Evolutionary conservation across 2,329 filamentous ascomycete genomes (phyloP), one percentile per base, ranked within the genome.

Genomic region (Arachnomyces sp.): DNA sequence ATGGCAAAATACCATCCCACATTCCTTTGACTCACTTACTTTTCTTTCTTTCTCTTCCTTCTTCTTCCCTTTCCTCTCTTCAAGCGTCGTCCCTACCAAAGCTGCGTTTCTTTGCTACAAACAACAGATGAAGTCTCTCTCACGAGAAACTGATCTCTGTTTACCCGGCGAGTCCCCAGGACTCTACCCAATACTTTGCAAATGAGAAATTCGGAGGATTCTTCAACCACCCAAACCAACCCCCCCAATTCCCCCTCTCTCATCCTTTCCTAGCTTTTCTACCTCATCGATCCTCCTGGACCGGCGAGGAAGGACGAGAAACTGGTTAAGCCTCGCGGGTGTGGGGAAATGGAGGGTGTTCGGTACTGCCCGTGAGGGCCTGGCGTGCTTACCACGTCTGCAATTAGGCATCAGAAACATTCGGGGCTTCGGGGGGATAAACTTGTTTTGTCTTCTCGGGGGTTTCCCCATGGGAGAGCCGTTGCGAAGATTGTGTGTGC

Each of bases 191-290:
- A 11, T 30, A 39, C 44, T 48, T 65, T 69, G 85, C 86, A 89
- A 87, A 87, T 89, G 85, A 87, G 85, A 92, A 92, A 92, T 90
- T 92, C 85, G 85, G 86, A 92, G 86, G 84, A 92, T 81, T 89
- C 84, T 89, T 86, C 84, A 87, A 63, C 58, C 46, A 47, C 42
- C 40, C 45, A 51, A 49, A 44, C 63, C 68, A 60, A 63, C 65
- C 66, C 60, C 59, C 63, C 57, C 59, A 36, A 16, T 41, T 16
- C 32, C 20, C 29, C 16, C 17, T 20, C 30, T 59, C n/a, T n/a
- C n/a, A n/a, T n/a, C n/a, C n/a, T n/a, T n/a, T n/a, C n/a, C n/a
- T n/a, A n/a, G n/a, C n/a, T 57, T 55, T 51, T 51, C 51, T 53
- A 46, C 48, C 48, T 44, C 44, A 46, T 47, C 37, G 46, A 43